A percentile compares a stretch with the other conserved stretches of the same genome.
Evolutionary conservation across 1,139 yeast species (phyloP).

Genomic region (Protomyces gravidus): DNA sequence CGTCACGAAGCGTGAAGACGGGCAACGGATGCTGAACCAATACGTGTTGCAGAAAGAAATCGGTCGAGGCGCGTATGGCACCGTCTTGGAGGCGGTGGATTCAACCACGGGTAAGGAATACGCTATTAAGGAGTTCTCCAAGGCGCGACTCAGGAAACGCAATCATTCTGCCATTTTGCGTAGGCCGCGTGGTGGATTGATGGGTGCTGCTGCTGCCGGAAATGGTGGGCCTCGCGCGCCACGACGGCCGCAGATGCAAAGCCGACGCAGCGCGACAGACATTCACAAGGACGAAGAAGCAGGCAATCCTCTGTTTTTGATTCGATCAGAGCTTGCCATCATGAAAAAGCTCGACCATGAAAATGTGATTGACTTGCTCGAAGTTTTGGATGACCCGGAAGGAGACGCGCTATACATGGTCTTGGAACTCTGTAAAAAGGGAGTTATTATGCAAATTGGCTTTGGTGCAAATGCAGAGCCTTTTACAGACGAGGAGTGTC

Average conservation of each 20-base stretch:
- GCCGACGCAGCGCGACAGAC: constrained; percentile 45
- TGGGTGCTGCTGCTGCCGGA: constrained; percentile 1
- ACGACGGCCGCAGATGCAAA: constrained; percentile 25
- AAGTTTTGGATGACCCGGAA: constrained; percentile 69
- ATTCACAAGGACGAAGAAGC: constrained; percentile 40
- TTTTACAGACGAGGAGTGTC: constrained; percentile 43
- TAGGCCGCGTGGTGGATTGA: constrained; percentile 33
- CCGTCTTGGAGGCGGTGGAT: constrained; percentile 79
- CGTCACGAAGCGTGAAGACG: constrained; percentile 38
- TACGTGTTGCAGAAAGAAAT: constrained; percentile 61
- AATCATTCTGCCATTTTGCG: constrained; percentile 44
- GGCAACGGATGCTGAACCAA: constrained; percentile 42
- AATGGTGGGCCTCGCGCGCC: constrained; percentile 10
- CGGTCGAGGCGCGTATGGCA: constrained; percentile 88
- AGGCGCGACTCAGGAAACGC: constrained; percentile 46
- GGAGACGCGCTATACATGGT: constrained; percentile 66
- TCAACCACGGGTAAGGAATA: constrained; percentile 46
- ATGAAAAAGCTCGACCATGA: constrained; percentile 75
- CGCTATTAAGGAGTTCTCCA: constrained; percentile 66
- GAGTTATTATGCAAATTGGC: constrained; percentile 46
- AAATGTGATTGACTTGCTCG: constrained; percentile 78
- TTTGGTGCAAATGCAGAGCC: constrained; percentile 52
- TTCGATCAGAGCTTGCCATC: constrained; percentile 77
- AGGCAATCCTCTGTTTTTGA: constrained; percentile 39
- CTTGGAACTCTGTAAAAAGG: constrained; percentile 63